Base-by-base conservation (phyloP, 2,329 filamentous ascomycete species). In the Clonostachys rhizophaga region DNA sequence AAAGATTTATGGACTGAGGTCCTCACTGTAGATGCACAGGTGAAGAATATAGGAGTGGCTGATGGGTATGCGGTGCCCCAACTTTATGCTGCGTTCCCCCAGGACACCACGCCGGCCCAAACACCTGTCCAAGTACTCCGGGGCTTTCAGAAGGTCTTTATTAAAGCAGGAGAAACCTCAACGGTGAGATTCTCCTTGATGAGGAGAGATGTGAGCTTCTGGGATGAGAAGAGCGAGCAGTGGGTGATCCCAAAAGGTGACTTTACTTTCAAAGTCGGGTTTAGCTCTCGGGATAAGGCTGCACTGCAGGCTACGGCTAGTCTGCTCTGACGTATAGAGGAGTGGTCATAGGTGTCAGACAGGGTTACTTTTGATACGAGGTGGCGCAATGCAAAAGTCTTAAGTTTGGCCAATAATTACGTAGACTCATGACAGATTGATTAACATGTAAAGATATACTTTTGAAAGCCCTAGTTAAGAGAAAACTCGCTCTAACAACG, bases 141-240 rank as follows among this genome's bases (percentile, higher is more conserved):
- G 20, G 83, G 81, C 5, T 87, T 87, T 53, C 76, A 84, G 48
- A 87, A 87, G 65, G 57, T 84, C 7, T 58, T 65, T 13, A 61
- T 87, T n/a, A 63, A 71, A 16, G 64, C 69, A 1, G 78, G 76
- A 0, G 67, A 78, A 54, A 69, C 59, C 3, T 62, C 56, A 46
- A 69, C 62, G 2, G 75, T 85, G 5, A 70, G 68, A 6, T 74
- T 87, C 55, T 65, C 68, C 1, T 53, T 87, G 45, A 82, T 74
- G 13, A 72, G 83, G 46, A 75, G 81, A 52, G 83, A 87, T 59
- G 54, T 87, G 48, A 86, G 82, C 54, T 83, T 83, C 51, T 87
- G 84, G 84, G 81, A 83, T 56, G 72, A 78, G 3, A 61, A 67
- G 4, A 61, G 63, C 46, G 80, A 84, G 64, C 84, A 86, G 54